phyloP scores from a whole-genome alignment of 225 moss, liverwort and hornwort species.

The Neckera pumila region DNA sequence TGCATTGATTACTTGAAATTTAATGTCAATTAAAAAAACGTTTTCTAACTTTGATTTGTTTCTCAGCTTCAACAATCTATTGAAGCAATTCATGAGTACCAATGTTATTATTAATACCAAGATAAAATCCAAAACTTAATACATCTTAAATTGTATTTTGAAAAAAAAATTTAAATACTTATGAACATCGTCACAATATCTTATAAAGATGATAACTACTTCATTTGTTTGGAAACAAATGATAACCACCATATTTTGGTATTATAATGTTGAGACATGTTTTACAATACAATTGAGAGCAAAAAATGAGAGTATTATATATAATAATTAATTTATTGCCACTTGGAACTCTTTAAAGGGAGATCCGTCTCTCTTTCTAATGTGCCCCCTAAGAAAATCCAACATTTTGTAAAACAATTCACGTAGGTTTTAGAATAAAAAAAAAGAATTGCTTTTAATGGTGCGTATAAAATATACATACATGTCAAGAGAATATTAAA shows the following conservation, averaged over 20 bases:
- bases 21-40: background rate
- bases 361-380: accelerated
- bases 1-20: background rate
- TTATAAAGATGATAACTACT: background rate
- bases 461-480: background rate
- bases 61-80: background rate
- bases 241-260: too few species aligned
- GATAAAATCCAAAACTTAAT: background rate
- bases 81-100: background rate
- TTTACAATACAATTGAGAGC: background rate
- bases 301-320: background rate
- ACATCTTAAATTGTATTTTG: background rate
- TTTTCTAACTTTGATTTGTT: background rate
- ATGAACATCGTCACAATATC: background rate
- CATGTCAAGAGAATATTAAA: background rate
- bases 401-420: background rate
- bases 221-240: too few species aligned
- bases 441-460: background rate
- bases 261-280: too few species aligned
- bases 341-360: background rate
- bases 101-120: background rate
- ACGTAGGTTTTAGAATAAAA: too few species aligned
- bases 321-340: background rate
- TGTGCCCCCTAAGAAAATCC: accelerated
- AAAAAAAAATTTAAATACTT: background rate